These are phyloP conservation scores for Chrysosporium queenslandicum DNA, from an alignment of 2,329 filamentous ascomycete species.

Conservation along the genomic window DNA sequence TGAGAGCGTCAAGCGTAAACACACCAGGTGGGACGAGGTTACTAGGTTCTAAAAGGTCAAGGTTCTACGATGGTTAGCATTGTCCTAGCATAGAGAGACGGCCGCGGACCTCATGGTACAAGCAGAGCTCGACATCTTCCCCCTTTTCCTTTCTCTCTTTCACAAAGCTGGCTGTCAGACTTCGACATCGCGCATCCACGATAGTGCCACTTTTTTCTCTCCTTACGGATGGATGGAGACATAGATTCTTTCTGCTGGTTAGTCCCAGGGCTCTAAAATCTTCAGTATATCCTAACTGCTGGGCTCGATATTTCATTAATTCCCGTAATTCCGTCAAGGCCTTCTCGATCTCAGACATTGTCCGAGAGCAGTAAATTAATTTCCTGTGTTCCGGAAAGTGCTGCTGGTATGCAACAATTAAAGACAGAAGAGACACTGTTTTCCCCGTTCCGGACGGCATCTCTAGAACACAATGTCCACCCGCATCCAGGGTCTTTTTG, in stretches of 20 bases:
- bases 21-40: conserved; percentile 91
- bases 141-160: conserved; percentile 95
- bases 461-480: conserved; percentile 91
- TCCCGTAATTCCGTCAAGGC: conserved; percentile 82
- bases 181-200: conserved; percentile 91
- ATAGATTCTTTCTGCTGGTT: conserved; percentile 94
- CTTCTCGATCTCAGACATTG: conserved; percentile 99
- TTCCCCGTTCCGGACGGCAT: conserved; percentile 99
- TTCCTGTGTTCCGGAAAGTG: conserved; percentile 88
- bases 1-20: conserved; percentile 83
- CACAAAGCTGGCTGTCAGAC: conserved; percentile 90
- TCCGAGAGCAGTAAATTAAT: conserved; percentile 97
- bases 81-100: background rate
- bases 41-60: conserved; percentile 87
- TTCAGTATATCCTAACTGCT: conserved; percentile 81
- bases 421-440: conserved; percentile 84
- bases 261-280: conserved; percentile 87
- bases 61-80: conserved; percentile 49
- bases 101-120: conserved; percentile 73
- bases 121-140: conserved; percentile 85
- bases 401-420: conserved; percentile 95
- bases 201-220: conserved; percentile 89
- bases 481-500: conserved; percentile 80
- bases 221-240: conserved; percentile 90
- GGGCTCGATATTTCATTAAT: conserved; percentile 86